Evolutionary conservation across 148 eudicot genomes (phyloP).

Genomic region (Cornus controversa): DNA sequence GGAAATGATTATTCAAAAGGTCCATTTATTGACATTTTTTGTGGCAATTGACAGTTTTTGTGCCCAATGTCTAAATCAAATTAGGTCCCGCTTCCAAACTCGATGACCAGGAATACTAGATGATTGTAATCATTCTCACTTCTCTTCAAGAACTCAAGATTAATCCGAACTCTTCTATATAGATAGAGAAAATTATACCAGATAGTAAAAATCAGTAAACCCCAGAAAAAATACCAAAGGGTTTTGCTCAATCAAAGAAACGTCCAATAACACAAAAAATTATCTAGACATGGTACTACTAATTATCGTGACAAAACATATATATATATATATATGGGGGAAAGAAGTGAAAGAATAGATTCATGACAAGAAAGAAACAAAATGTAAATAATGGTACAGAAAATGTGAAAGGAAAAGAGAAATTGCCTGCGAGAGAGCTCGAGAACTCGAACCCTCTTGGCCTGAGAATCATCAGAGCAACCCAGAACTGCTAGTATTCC

Average conservation of each 20-base stretch:
- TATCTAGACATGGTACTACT: no score
- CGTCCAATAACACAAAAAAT: background rate
- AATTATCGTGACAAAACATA: no score
- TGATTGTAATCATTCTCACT: background rate
- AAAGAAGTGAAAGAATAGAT: background rate
- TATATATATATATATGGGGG: no score
- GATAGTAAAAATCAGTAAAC: background rate
- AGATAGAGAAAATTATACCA: no score
- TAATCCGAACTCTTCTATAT: background rate
- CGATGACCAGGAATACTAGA: background rate
- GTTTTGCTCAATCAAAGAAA: background rate
- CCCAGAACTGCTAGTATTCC: conserved; percentile 88
- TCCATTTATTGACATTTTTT: background rate
- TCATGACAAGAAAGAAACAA: no score
- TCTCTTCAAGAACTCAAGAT: no score
- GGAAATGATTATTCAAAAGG: no score
- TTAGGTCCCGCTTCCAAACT: background rate
- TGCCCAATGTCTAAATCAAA: background rate
- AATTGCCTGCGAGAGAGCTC: conserved; percentile 90
- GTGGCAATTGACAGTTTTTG: no score
- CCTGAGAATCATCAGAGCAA: conserved; percentile 87
- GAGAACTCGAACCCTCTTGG: conserved; percentile 79
- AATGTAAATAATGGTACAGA: no score
- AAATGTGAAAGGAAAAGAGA: background rate
- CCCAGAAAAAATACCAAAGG: background rate